Conservation (phyloP, 176 grass and related monocot genomes). For the Aegilops bicornis region DNA sequence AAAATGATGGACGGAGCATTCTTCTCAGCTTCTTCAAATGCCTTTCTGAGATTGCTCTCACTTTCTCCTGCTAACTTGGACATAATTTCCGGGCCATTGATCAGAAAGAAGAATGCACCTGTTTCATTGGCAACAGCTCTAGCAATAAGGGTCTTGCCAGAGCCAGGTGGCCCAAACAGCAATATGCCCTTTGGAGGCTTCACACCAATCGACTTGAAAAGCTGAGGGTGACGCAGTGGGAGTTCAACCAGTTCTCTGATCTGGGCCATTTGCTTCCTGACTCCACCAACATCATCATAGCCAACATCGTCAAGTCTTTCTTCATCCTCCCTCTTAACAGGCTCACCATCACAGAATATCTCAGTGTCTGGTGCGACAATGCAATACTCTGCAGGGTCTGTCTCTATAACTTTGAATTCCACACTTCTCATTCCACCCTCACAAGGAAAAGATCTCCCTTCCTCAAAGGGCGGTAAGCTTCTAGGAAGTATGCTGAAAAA, state of each 20-base stretch:
- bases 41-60: slow-evolving; percentile 85
- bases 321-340: slow-evolving; percentile 85
- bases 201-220: slow-evolving; percentile 71
- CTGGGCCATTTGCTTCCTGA: slow-evolving; percentile 90
- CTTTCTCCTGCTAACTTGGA: slow-evolving; percentile 88
- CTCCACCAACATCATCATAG: slow-evolving; percentile 88
- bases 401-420: slow-evolving; percentile 88
- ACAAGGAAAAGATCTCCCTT: slow-evolving; percentile 89
- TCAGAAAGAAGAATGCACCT: slow-evolving; percentile 86
- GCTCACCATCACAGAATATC: slow-evolving; percentile 86
- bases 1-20: slow-evolving; percentile 90
- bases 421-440: slow-evolving; percentile 83
- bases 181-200: slow-evolving; percentile 89
- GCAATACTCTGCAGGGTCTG: slow-evolving; percentile 75
- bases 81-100: slow-evolving; percentile 94
- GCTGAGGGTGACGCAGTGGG: slow-evolving; percentile 55
- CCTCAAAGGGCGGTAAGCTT: slow-evolving; percentile 74
- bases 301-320: slow-evolving; percentile 76
- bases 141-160: slow-evolving; percentile 82
- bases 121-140: slow-evolving; percentile 84
- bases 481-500: slow-evolving; percentile 79
- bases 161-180: slow-evolving; percentile 74
- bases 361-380: slow-evolving; percentile 87
- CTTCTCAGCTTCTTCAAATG: slow-evolving; percentile 92
- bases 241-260: slow-evolving; percentile 71